A percentile compares a stretch with the other conserved stretches of the same genome.
Evolutionary conservation across 129 eudicot species (phyloP).

Genomic region (Solidago caesia): DNA sequence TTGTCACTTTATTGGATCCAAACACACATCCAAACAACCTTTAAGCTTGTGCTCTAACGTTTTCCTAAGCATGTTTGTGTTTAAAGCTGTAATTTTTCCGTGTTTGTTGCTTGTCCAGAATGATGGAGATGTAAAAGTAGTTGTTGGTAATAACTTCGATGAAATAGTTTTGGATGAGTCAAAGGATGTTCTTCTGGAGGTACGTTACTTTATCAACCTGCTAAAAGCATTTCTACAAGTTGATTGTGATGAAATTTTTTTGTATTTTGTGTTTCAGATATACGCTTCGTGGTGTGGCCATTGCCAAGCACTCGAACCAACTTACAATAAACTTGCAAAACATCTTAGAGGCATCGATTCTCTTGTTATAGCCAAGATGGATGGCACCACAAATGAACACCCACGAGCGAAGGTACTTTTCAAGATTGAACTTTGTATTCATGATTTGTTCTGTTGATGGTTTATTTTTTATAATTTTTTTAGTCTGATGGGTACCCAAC

Average conservation of each 20-base stretch:
- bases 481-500: constrained; percentile 89
- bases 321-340: constrained; percentile 69
- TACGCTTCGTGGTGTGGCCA: constrained; percentile 93
- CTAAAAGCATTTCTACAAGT: not conserved
- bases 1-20: not conserved
- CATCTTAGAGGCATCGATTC: constrained; percentile 64
- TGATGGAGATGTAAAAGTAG: constrained; percentile 84
- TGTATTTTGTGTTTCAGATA: constrained; percentile 36
- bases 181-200: constrained; percentile 98
- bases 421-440: not conserved
- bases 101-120: constrained; percentile 48
- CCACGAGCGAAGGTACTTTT: constrained; percentile 70
- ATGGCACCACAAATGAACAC: constrained; percentile 86
- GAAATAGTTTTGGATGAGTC: constrained; percentile 91
- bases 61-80: not conserved
- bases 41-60: not conserved
- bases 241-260: constrained; percentile 11
- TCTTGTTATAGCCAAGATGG: constrained; percentile 83
- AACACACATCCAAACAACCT: not conserved
- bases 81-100: constrained; percentile 8
- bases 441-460: not conserved
- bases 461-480: constrained; percentile 11
- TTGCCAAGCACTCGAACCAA: constrained; percentile 75
- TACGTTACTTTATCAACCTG: constrained; percentile 20
- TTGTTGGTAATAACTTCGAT: constrained; percentile 89